Base-by-base conservation (phyloP, 805 yeast species). In the Wickerhamiella brachini region DNA sequence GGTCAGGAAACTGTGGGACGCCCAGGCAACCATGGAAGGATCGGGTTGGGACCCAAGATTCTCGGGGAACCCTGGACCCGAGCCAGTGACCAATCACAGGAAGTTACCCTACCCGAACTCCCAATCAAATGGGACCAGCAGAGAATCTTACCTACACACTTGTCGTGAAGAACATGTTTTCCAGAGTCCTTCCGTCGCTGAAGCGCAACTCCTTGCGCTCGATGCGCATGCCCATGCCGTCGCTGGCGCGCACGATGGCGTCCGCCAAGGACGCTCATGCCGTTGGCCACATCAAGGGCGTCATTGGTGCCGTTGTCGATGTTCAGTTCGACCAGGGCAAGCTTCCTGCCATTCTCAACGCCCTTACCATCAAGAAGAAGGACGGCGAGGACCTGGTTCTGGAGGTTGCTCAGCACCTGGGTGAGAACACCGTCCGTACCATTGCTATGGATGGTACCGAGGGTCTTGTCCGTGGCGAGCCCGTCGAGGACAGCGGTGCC, bases 381-480 rank as follows among this genome's bases (percentile, higher is more conserved):
- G 73, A 78, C 61, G 89, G 88, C 66, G 73, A 73, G 61, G 78
- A 79, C 68, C 82, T 93, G 70, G 88, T 93, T 62, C 81, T 93
- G 68, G 98, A 93, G 79, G 98, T 93, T 65, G 93, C 98, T 67
- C 98, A 93, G 80, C 98, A 93, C 77, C 82, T 93, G 74, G 98
- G 98, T 81, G 97, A 93, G 80, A 88, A 88, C 85, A 85, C 97
- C 66, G 97, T 93, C 72, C 90, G 98, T 84, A 84, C 98, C 71
- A 93, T 93, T 84, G 97, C 98, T 71, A 93, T 93, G 98, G 98
- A 93, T 75, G 97, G 97, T 86, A 93, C 98, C 65, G 97, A 90
- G 76, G 98, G 98, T 87, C 83, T 93, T 69, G 95, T 88, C 66
- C 90, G 98, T 81, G 98, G 98, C 74, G 82, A 84, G 68, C 52